Base-by-base conservation (phyloP, 352 stramenopile genomes). In the Detonula confervacea region DNA sequence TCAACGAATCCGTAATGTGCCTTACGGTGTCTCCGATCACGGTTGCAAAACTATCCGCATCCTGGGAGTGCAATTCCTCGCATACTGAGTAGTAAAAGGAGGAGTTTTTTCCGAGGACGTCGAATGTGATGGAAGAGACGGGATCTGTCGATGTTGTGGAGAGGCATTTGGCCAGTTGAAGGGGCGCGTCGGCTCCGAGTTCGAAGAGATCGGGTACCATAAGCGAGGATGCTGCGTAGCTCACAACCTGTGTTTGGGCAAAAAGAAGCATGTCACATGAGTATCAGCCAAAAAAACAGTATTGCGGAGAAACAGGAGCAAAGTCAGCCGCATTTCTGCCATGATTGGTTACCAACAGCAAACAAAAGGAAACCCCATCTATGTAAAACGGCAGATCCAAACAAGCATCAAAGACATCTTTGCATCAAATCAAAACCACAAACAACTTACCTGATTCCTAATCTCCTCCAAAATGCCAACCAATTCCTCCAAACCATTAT, bases 181-280 rank as follows among this genome's bases (percentile, higher is more conserved):
- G n/a, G n/a, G 66, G 29, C 0, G 68, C 75, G 72, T 90, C 81
- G 20, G 64, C 64, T 11, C 59, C 83, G 20, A 86, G 63, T 69
- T 89, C 81, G 73, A 94, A 95, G 0, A 95, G 63, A 44, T 92
- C 87, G 0, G 87, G 87, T 47, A 84, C 79, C 76, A 93, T 88
- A 2, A 95, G 77, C 29, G 71, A 86, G 27, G 83, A 89, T 14
- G 84, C 85, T 9, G 87, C 76, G 76, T 95, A 95, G 64, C 68
- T 90, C 1, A 92, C 85, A n/a, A 90, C 79, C 76, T 92, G 73
- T 47, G 37, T 62, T 46, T 83, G 12, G 30, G 9, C n/a, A 24
- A 42, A 57, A n/a, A 42, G 5, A 49, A 60, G 35, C 27, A 64
- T 9, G 29, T 20, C 1, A 47, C 6, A 46, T 46, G 29, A 39